Evolutionary conservation across 768 basidiomycete species (phyloP).

Genomic region (Harrya chromipes): DNA sequence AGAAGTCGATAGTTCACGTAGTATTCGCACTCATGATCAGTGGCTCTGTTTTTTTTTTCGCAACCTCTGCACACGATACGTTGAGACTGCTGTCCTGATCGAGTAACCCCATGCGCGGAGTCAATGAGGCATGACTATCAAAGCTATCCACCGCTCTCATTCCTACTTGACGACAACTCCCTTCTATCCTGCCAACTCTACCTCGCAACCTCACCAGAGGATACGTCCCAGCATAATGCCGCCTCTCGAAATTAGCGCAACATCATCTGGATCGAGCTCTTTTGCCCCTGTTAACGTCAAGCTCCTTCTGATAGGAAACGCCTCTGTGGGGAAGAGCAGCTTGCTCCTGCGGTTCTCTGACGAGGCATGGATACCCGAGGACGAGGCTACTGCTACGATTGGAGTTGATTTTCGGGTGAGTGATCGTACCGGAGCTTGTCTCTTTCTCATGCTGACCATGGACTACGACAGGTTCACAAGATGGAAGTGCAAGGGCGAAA

Average conservation of each 20-base stretch:
- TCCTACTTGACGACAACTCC: conserved; percentile 1
- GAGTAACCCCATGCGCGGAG: conserved; percentile 17
- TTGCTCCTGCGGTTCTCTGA: conserved; percentile 93
- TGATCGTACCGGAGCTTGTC: conserved; percentile 1
- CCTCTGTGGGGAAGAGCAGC: conserved; percentile 91
- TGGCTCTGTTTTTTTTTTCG: no score
- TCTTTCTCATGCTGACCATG: not conserved
- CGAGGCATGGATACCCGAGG: conserved; percentile 90
- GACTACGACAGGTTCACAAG: conserved; percentile 67
- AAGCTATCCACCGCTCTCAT: not conserved
- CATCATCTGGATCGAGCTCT: conserved; percentile 25
- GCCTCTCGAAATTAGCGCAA: conserved; percentile 18
- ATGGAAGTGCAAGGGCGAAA: conserved; percentile 81
- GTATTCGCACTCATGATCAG: conserved; percentile 12
- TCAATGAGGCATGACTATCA: conserved; percentile 20
- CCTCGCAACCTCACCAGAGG: not conserved
- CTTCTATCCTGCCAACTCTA: no score
- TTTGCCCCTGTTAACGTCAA: conserved; percentile 62
- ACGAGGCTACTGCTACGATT: conserved; percentile 83
- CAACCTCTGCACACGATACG: not conserved
- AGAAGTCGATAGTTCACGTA: conserved; percentile 7
- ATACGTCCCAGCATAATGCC: conserved; percentile 12
- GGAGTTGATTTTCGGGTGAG: conserved; percentile 83
- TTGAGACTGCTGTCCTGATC: conserved; percentile 9
- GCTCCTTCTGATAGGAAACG: conserved; percentile 81